These are phyloP conservation scores for Tilletia indica DNA, from an alignment of 1,284 basidiomycete species.

Conservation along the genomic window DNA sequence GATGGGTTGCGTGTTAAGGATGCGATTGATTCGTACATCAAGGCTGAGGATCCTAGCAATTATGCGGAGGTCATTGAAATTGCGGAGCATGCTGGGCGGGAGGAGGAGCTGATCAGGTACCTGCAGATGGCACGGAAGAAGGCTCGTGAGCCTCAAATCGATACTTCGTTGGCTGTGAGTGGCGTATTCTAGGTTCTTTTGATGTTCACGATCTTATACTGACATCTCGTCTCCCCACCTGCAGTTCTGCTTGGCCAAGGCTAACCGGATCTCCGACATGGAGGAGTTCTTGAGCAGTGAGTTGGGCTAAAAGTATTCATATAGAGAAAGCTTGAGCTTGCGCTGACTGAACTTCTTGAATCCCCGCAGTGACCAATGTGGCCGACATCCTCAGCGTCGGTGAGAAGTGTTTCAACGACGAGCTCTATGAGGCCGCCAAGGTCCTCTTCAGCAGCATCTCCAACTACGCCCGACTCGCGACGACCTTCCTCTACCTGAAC, in stretches of 20 bases:
- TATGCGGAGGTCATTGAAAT: slow-evolving; percentile 97
- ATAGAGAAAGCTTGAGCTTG: not conserved
- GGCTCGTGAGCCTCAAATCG: slow-evolving; percentile 93
- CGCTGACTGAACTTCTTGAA: not conserved
- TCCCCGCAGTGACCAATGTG: slow-evolving; percentile 78
- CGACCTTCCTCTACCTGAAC: slow-evolving; percentile 95
- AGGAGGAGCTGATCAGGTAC: slow-evolving; percentile 95
- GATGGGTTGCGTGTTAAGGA: slow-evolving; percentile 98
- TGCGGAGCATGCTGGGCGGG: slow-evolving; percentile 89
- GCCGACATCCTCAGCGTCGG: slow-evolving; percentile 93
- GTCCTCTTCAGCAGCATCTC: slow-evolving; percentile 93
- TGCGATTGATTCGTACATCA: slow-evolving; percentile 98
- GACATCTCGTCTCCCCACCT: slow-evolving; percentile 22
- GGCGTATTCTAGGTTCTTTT: slow-evolving; percentile 62
- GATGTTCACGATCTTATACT: not conserved
- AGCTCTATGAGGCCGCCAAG: slow-evolving; percentile 95
- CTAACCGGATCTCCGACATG: slow-evolving; percentile 64
- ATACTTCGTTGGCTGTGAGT: slow-evolving; percentile 63
- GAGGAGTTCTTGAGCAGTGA: slow-evolving; percentile 87
- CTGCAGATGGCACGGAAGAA: slow-evolving; percentile 99
- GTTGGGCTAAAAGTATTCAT: not conserved
- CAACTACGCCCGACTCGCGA: slow-evolving; percentile 96
- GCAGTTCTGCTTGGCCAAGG: slow-evolving; percentile 54
- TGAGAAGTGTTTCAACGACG: slow-evolving; percentile 99
- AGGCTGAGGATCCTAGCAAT: slow-evolving; percentile 94